Evolutionary conservation across 2,329 filamentous ascomycete genomes (phyloP), one percentile per base, ranked within the genome.

Genomic region (Acrodontium crateriforme): DNA sequence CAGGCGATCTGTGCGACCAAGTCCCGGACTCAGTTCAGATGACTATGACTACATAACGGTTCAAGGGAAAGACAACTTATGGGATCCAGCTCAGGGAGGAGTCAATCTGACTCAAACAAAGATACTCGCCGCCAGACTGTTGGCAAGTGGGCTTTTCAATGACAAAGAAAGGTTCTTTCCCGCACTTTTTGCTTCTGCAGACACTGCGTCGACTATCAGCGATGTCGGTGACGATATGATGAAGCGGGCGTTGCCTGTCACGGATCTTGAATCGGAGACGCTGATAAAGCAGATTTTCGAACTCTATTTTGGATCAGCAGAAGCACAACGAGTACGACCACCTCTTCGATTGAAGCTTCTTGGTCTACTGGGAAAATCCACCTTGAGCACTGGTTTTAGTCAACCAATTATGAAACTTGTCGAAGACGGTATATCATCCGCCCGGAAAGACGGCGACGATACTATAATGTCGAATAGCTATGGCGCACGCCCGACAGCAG

Each of bases 181-280:
- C 1, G 78, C 83, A 1, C 56, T 95, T 1, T 84, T 80, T 49
- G 84, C 85, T 4, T 77, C 83, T 15, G 76, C 83, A 1, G 85
- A 85, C 53, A 61, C 74, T 2, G 89, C 94, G 39, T 82, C 76
- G 18, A 71, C 78, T 6, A 74, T 94, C 19, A 74, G 80, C 8
- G 73, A 78, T n/a, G 60, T 82, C n/a, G 87, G 81, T 0, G 83
- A 94, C 31, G 84, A 93, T 43, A 71, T 91, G 26, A 56, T 95
- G 39, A 98, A 94, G 55, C 68, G 85, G 39, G 78, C 71, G 16
- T 67, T 63, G 16, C 60, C 70, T 7, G 61, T 71, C 2, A 69
- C 80, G 6, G 73, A 79, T 6, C 59, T 94, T 15, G 87, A 95
- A 49, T 68, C 82, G 36, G 44, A 61, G 7, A 41, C 51, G 1